phyloP scores from a whole-genome alignment of 2,329 filamentous ascomycete genomes.

The Rosellinia necatrix region DNA sequence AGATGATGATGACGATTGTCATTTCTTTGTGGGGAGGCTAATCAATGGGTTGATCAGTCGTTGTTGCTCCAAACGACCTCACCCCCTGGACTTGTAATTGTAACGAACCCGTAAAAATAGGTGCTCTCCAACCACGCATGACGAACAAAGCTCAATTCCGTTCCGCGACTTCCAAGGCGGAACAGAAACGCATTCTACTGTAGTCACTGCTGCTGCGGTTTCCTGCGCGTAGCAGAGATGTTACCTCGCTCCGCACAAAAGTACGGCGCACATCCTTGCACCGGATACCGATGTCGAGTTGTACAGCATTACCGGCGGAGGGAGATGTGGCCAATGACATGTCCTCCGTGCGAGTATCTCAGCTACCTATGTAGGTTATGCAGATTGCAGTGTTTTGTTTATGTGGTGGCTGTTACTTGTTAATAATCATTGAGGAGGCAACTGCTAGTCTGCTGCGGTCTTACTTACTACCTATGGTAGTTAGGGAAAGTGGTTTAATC shows the following conservation, averaged over 20 bases:
- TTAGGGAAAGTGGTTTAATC: no score
- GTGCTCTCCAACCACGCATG: background rate
- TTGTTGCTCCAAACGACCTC: background rate
- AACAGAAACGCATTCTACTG: background rate
- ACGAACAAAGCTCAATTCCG: background rate
- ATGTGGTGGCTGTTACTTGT: no score
- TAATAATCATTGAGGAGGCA: no score
- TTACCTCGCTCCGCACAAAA: constrained; percentile 3
- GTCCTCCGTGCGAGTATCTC: no score
- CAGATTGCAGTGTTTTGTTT: no score
- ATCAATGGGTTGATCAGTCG: background rate
- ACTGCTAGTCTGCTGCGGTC: no score
- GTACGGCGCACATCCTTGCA: constrained; percentile 14
- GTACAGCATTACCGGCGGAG: constrained; percentile 12
- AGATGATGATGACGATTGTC: background rate
- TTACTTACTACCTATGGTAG: no score
- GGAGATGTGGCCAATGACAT: background rate
- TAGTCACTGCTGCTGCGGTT: no score
- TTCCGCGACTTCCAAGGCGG: background rate
- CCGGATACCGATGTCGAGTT: constrained; percentile 19
- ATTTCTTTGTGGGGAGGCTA: background rate
- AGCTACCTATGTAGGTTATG: background rate
- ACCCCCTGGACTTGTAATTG: background rate
- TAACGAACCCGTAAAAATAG: no score
- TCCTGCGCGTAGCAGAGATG: no score